Evolutionary conservation across 139 green algal genomes (phyloP), one percentile per base, ranked within the genome.

Genomic region (Limnomonas spitsbergensis): DNA sequence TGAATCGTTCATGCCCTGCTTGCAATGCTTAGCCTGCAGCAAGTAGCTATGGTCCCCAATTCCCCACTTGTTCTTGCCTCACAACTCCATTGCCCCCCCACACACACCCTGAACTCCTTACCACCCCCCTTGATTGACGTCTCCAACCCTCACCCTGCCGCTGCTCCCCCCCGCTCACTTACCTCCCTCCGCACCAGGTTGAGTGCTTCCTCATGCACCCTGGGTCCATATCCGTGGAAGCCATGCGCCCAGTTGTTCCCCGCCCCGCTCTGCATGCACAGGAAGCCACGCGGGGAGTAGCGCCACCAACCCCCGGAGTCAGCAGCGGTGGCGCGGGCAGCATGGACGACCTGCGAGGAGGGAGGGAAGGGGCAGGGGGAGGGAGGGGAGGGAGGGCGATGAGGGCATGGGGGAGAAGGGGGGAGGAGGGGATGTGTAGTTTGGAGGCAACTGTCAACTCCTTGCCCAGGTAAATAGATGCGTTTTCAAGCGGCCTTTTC

Each of bases 231-330:
- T 6, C 79, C 72, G 66, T 90, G 71, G 79, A 91, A 95, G 1
- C 93, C 93, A 31, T 89, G 80, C 14, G 90, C 91, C 93, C 93
- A 97, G 84, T 97, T 97, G 83, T 97, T 97, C 40, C 91, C 93
- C 26, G 83, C 88, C 36, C 92, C 91, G 53, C 88, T 91, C 77
- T 94, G 86, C 72, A 87, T 78, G 20, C 71, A 80, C 31, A 91
- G 83, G 32, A 66, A 73, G 53, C 81, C 40, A 2, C 66, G 37
- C 6, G 70, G 7, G 29, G 81, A 66, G 69, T 93, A 95, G 40
- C 76, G 75, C 90, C 92, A 97, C 70, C 66, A 88, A n/a, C 66
- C 61, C 38, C 77, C 76, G 2, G 39, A 75, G 2, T 37, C n/a
- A 1, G 54, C 53, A 4, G 70, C 75, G 40, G 66, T 75, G 31